phyloP scores from a whole-genome alignment of 352 stramenopile genomes.

The Thraustochytrium sp. region DNA sequence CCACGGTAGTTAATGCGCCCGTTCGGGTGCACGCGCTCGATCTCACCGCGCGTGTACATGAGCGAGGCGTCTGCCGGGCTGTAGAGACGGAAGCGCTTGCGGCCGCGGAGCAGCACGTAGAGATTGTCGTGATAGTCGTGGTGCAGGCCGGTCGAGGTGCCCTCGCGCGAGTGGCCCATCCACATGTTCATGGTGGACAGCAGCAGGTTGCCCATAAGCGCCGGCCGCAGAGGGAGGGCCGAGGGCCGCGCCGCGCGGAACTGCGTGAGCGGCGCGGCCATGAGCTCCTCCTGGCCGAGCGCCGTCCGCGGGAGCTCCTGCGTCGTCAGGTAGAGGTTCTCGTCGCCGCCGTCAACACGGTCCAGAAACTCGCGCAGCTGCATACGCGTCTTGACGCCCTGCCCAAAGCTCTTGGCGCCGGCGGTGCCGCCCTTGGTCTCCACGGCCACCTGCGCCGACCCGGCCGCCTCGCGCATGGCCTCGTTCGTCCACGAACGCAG shows the following conservation, averaged over 20 bases:
- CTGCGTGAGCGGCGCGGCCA: slow-evolving; percentile 69
- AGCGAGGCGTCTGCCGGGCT: slow-evolving; percentile 71
- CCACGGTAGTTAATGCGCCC: slow-evolving; percentile 90
- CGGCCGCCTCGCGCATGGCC: slow-evolving; percentile 58
- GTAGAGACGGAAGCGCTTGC: slow-evolving; percentile 89
- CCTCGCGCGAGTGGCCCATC: slow-evolving; percentile 80
- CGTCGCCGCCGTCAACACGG: slow-evolving; percentile 59
- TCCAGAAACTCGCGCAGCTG: slow-evolving; percentile 64
- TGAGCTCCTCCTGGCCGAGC: slow-evolving; percentile 68
- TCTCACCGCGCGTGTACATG: slow-evolving; percentile 82
- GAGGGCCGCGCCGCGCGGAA: slow-evolving; percentile 52
- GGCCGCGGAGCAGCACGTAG: slow-evolving; percentile 86
- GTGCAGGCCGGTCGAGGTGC: slow-evolving; percentile 82
- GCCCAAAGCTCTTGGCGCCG: slow-evolving; percentile 63
- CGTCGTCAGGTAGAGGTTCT: slow-evolving; percentile 76
- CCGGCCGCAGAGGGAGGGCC: slow-evolving; percentile 74
- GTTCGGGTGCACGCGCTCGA: slow-evolving; percentile 81
- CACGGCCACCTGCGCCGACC: slow-evolving; percentile 61
- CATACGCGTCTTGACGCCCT: slow-evolving; percentile 69
- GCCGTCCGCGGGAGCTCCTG: slow-evolving; percentile 73
- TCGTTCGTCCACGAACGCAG: slow-evolving; percentile 64
- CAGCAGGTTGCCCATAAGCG: slow-evolving; percentile 74
- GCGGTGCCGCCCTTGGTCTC: slow-evolving; percentile 58
- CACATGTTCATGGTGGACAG: slow-evolving; percentile 92
- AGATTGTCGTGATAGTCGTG: slow-evolving; percentile 99